A percentile compares a stretch with the other conserved stretches of the same genome.
Conservation (phyloP, 805 yeast species). For the Candida piceae region DNA sequence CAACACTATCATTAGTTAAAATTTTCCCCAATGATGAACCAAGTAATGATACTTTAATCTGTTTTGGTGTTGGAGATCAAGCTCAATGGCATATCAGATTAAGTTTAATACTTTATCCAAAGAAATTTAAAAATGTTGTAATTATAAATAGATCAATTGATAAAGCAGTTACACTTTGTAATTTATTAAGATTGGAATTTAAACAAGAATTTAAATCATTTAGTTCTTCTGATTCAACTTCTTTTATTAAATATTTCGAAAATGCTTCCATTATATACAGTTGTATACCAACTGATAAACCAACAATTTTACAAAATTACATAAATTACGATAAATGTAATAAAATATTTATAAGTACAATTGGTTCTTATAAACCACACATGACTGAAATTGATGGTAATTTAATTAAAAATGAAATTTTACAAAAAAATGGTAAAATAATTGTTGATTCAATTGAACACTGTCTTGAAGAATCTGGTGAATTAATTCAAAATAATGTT, state of each 20-base stretch:
- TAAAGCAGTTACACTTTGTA: slow-evolving; percentile 32
- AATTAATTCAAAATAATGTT: slow-evolving; percentile 45
- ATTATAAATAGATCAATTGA: slow-evolving; percentile 39
- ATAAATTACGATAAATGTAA: slow-evolving; percentile 21
- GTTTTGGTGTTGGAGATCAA: slow-evolving; percentile 61
- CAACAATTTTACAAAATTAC: slow-evolving; percentile 34
- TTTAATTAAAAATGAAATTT: slow-evolving; percentile 32
- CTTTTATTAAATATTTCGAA: slow-evolving; percentile 25
- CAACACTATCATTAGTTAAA: slow-evolving; percentile 42
- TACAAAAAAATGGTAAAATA: slow-evolving; percentile 35
- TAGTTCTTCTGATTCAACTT: slow-evolving; percentile 13
- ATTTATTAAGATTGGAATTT: slow-evolving; percentile 30
- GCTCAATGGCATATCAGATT: slow-evolving; percentile 58
- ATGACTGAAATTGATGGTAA: slow-evolving; percentile 57
- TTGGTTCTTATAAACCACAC: slow-evolving; percentile 64
- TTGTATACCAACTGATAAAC: slow-evolving; percentile 52
- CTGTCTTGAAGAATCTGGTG: slow-evolving; percentile 59
- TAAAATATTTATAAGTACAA: slow-evolving; percentile 45
- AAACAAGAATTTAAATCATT: slow-evolving; percentile 20
- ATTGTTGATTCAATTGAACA: slow-evolving; percentile 59
- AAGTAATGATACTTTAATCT: slow-evolving; percentile 24
- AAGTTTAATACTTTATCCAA: slow-evolving; percentile 36
- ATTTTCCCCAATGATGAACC: slow-evolving; percentile 20
- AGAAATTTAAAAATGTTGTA: slow-evolving; percentile 34
- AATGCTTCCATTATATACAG: slow-evolving; percentile 48